These are phyloP conservation scores for Chaetomium tenue DNA, from an alignment of 495 filamentous ascomycete species.

Conservation along the genomic window DNA sequence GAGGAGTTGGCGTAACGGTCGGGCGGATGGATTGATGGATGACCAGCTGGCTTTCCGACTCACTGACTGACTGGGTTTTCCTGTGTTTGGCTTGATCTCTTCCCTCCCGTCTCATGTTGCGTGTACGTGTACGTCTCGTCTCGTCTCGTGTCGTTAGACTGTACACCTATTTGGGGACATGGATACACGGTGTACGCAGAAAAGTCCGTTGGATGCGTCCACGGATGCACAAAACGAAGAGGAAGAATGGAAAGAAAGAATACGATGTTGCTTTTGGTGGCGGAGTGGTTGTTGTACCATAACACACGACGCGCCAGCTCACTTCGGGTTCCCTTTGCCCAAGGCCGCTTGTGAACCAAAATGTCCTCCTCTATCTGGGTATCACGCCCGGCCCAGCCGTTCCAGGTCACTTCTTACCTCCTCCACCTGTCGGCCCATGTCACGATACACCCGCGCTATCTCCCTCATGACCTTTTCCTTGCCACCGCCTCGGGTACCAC, in stretches of 20 bases:
- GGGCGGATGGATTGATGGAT: conserved; percentile 18
- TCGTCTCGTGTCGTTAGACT: conserved; percentile 6
- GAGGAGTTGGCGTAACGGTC: conserved; percentile 19
- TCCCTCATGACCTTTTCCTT: conserved; percentile 54
- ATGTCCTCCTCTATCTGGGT: not conserved
- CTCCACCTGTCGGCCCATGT: conserved; percentile 53
- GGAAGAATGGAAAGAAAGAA: not conserved
- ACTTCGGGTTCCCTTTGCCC: not conserved
- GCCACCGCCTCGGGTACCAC: conserved; percentile 24
- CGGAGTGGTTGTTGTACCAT: not conserved
- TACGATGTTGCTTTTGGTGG: conserved; percentile 3
- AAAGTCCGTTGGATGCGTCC: conserved; percentile 5
- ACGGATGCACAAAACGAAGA: conserved; percentile 11
- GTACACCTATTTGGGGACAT: not conserved
- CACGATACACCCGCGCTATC: conserved; percentile 60
- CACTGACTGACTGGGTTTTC: conserved; percentile 3
- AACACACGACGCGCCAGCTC: conserved; percentile 15
- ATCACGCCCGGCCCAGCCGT: conserved; percentile 43
- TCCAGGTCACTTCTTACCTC: conserved; percentile 59
- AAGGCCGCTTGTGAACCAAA: not conserved
- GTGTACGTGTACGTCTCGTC: conserved; percentile 3
- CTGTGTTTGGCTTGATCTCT: conserved; percentile 11
- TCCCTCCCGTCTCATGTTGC: conserved; percentile 6
- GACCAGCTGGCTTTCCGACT: conserved; percentile 17
- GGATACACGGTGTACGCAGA: conserved; percentile 5